Evolutionary conservation across 352 stramenopile species (phyloP).

Genomic region (Pythium insidiosum): DNA sequence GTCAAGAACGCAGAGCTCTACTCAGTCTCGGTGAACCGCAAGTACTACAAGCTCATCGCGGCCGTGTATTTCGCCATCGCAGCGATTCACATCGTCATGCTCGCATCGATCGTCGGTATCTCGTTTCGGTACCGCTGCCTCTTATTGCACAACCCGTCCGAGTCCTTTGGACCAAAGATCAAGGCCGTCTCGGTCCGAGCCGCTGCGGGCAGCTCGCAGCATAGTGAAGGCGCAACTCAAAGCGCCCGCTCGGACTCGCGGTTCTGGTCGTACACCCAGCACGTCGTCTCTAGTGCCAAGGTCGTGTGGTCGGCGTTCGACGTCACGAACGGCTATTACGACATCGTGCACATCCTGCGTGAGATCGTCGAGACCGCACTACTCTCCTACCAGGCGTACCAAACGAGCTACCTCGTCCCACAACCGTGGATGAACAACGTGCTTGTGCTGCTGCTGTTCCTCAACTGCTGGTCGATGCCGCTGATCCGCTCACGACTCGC

Average conservation of each 20-base stretch:
- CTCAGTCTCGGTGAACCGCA: not conserved
- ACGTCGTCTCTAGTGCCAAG: too few relatives aligned
- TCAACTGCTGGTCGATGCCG: conserved; percentile 1
- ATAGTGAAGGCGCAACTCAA: too few relatives aligned
- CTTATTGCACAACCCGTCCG: not conserved
- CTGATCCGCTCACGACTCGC: not conserved
- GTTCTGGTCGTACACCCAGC: too few relatives aligned
- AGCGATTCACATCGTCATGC: not conserved
- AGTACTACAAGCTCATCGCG: not conserved
- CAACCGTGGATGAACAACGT: conserved; percentile 1
- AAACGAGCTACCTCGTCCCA: not conserved
- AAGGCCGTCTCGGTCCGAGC: too few relatives aligned
- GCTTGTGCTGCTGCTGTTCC: not conserved
- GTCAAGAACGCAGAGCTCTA: not conserved
- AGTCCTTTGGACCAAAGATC: too few relatives aligned
- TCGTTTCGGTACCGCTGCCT: not conserved
- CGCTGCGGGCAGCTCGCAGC: too few relatives aligned
- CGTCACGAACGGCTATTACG: not conserved
- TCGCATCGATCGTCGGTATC: not conserved
- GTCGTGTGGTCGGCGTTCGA: too few relatives aligned
- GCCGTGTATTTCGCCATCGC: not conserved
- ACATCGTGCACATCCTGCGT: not conserved
- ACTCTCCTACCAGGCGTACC: not conserved
- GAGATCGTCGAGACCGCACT: not conserved
- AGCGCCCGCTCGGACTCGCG: too few relatives aligned